Percentiles rank a stretch among this genome's conserved stretches.
Evolutionary conservation across 805 yeast species (phyloP).

Genomic region (Candida hispaniensis): DNA sequence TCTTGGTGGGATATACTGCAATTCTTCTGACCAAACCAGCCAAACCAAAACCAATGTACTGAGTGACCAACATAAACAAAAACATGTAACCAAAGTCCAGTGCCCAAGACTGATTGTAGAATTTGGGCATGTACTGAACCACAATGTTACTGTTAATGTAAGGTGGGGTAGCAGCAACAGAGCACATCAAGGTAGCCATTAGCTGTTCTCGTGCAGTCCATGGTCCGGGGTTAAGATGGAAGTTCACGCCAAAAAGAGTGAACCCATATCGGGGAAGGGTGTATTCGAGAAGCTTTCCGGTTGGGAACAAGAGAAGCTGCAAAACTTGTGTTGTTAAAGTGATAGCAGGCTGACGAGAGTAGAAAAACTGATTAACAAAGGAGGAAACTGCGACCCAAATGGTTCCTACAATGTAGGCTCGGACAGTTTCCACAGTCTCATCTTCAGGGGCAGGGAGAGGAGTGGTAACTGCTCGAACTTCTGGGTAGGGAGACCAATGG

Average conservation of each 20-base stretch:
- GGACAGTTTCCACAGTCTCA: constrained; percentile 39
- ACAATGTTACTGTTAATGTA: constrained; percentile 21
- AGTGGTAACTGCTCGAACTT: constrained; percentile 45
- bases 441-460: constrained; percentile 39
- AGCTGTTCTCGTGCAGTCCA: constrained; percentile 54
- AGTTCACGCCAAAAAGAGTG: constrained; percentile 32
- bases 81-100: constrained; percentile 33
- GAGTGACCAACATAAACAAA: constrained; percentile 44
- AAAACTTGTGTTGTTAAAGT: constrained; percentile 42
- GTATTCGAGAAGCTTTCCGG: constrained; percentile 39
- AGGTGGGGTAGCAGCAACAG: constrained; percentile 17
- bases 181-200: constrained; percentile 32
- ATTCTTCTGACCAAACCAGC: constrained; percentile 52
- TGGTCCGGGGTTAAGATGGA: constrained; percentile 48
- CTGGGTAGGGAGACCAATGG: constrained; percentile 46
- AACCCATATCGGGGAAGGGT: constrained; percentile 39
- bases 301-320: constrained; percentile 50
- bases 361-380: constrained; percentile 48
- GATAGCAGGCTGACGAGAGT: constrained; percentile 46
- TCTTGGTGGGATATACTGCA: constrained; percentile 48
- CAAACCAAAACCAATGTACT: constrained; percentile 54
- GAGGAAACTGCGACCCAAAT: constrained; percentile 46
- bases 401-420: constrained; percentile 43
- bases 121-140: constrained; percentile 28
- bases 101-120: constrained; percentile 28